Conservation (phyloP, 75 land plant genomes). For the Picea glauca region DNA sequence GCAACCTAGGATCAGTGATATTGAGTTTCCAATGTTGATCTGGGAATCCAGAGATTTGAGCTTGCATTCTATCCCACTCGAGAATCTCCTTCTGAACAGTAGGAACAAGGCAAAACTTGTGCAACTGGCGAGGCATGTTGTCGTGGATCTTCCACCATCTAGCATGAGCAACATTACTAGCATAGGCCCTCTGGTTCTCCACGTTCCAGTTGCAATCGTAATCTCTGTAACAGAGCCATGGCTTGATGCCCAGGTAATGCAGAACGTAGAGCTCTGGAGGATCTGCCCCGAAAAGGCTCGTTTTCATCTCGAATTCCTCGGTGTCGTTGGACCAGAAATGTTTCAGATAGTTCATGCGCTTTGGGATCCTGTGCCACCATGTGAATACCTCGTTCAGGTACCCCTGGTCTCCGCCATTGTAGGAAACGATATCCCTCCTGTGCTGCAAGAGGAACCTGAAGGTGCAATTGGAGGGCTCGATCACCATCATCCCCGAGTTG, state of each 20-base stretch:
- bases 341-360: constrained; percentile 74
- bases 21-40: constrained; percentile 29
- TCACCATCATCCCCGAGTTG: constrained; percentile 86
- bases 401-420: constrained; percentile 98
- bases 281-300: constrained; percentile 60
- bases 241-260: constrained; percentile 40
- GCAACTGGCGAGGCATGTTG: constrained; percentile 19
- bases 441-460: constrained; percentile 48
- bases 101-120: constrained; percentile 19
- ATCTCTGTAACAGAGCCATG: constrained; percentile 40
- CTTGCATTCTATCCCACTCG: constrained; percentile 23
- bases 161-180: constrained; percentile 34
- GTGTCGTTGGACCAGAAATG: constrained; percentile 72
- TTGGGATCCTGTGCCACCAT: constrained; percentile 97
- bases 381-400: constrained; percentile 85
- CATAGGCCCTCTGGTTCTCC: constrained; percentile 22
- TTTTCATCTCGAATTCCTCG: constrained; percentile 38
- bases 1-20: constrained; percentile 28
- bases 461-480: constrained; percentile 76
- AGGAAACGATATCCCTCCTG: constrained; percentile 50
- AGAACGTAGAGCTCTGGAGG: constrained; percentile 54
- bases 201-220: constrained; percentile 48
- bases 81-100: constrained; percentile 17
- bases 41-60: constrained; percentile 11
- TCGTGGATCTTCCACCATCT: constrained; percentile 27